phyloP scores from a whole-genome alignment of 768 basidiomycete genomes.

The Gloeostereum incarnatum region DNA sequence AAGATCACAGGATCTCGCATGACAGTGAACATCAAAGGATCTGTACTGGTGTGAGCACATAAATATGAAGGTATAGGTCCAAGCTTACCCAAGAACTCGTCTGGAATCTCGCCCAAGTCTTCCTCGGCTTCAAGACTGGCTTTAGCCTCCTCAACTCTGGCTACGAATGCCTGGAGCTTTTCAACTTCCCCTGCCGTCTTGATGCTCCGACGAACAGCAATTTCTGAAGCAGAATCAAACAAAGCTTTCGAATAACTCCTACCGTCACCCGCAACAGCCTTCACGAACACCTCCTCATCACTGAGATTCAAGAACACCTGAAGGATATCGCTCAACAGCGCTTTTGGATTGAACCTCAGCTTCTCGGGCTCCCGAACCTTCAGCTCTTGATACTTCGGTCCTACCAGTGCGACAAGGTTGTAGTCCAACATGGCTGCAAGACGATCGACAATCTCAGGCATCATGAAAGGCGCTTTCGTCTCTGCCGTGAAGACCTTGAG shows the following conservation, averaged over 20 bases:
- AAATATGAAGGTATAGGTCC: conserved; percentile 5
- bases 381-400: conserved; percentile 81
- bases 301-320: conserved; percentile 88
- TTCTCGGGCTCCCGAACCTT: conserved; percentile 81
- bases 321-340: conserved; percentile 76
- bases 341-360: conserved; percentile 80
- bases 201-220: conserved; percentile 50
- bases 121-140: conserved; percentile 81
- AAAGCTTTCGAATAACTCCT: conserved; percentile 81
- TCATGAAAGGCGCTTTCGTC: conserved; percentile 88
- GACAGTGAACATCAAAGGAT: conserved; percentile 82
- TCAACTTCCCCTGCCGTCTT: conserved; percentile 76
- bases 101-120: conserved; percentile 87
- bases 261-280: conserved; percentile 88
- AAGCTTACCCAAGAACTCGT: conserved; percentile 82
- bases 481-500: conserved; percentile 90
- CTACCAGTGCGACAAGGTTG: conserved; percentile 83
- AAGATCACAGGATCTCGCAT: conserved; percentile 95
- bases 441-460: conserved; percentile 91
- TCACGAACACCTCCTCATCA: conserved; percentile 67
- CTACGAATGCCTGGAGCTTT: conserved; percentile 59
- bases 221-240: conserved; percentile 70
- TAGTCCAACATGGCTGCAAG: conserved; percentile 96
- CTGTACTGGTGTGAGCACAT: conserved; percentile 26
- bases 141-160: conserved; percentile 78